phyloP scores from a whole-genome alignment of 176 grass and related monocot species.

The Oryza nivara region DNA sequence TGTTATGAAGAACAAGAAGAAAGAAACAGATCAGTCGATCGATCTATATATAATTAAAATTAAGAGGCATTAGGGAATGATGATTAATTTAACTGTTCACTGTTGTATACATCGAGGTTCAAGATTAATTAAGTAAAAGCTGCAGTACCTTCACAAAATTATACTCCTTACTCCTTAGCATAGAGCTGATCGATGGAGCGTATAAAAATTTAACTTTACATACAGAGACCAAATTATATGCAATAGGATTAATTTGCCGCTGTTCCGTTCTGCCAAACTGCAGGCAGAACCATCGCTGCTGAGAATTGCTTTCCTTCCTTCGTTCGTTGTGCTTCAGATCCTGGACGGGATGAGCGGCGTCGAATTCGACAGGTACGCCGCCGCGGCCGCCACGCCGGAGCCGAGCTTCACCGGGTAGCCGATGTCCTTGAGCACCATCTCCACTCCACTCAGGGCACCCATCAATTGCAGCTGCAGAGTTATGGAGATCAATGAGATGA shows the following conservation, averaged over 20 bases:
- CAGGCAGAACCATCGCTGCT: slow-evolving; percentile 27
- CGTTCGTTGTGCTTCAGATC: slow-evolving; percentile 59
- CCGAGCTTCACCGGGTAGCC: slow-evolving; percentile 95
- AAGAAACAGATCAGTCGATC: no score
- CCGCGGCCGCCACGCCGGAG: slow-evolving; percentile 82
- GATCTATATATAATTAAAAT: background rate
- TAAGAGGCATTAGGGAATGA: background rate
- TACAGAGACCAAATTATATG: slow-evolving; percentile 43
- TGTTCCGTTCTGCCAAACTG: slow-evolving; percentile 28
- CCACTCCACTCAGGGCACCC: slow-evolving; percentile 82
- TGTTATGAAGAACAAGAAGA: no score
- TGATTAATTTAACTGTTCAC: background rate
- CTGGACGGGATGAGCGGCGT: slow-evolving; percentile 84
- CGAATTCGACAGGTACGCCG: slow-evolving; percentile 76
- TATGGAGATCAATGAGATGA: no score
- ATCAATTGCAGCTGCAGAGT: slow-evolving; percentile 82
- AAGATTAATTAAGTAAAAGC: slow-evolving; percentile 19
- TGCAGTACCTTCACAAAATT: slow-evolving; percentile 22
- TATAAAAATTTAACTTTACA: slow-evolving; percentile 57
- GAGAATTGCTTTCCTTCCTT: background rate
- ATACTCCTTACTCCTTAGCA: slow-evolving; percentile 14
- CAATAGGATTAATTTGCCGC: slow-evolving; percentile 23
- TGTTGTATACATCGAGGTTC: background rate
- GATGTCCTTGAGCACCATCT: slow-evolving; percentile 94
- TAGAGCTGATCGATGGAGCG: slow-evolving; percentile 1